Evolutionary conservation across 2,329 filamentous ascomycete species (phyloP).

Genomic region (Botrytis aclada): DNA sequence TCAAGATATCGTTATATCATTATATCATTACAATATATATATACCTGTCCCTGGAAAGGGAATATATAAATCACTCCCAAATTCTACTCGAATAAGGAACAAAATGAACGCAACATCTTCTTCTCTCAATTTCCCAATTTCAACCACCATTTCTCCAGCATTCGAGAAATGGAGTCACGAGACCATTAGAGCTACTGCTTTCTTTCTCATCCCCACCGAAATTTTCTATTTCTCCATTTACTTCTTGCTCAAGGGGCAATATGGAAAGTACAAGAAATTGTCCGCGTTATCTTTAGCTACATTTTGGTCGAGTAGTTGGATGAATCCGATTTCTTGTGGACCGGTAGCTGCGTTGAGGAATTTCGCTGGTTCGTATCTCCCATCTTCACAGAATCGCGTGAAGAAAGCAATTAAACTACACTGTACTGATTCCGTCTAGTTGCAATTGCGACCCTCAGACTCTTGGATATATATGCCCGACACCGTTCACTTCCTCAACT

Average conservation of each 20-base stretch:
- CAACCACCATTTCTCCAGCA: conserved; percentile 27
- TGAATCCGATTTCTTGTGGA: conserved; percentile 38
- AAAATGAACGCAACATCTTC: conserved; percentile 34
- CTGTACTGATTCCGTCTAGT: conserved; percentile 27
- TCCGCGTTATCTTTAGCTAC: conserved; percentile 29
- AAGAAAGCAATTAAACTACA: neutral
- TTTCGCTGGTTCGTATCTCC: conserved; percentile 36
- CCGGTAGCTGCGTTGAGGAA: conserved; percentile 37
- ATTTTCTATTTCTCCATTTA: conserved; percentile 38
- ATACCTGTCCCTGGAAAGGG: neutral
- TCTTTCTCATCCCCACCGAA: conserved; percentile 34
- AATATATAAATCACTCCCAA: neutral
- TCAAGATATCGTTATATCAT: neutral
- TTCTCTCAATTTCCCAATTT: conserved; percentile 20
- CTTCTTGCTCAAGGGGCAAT: conserved; percentile 31
- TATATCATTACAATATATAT: neutral
- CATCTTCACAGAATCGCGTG: neutral
- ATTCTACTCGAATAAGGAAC: neutral
- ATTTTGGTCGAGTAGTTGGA: conserved; percentile 33
- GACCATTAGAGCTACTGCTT: conserved; percentile 30
- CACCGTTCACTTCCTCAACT: conserved; percentile 36
- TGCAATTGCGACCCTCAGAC: conserved; percentile 42
- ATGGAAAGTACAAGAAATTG: conserved; percentile 30
- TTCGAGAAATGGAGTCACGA: conserved; percentile 33
- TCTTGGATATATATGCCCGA: conserved; percentile 42